Percentiles rank a stretch among this genome's conserved stretches.
These are phyloP conservation scores for Diversispora epigaea DNA, from an alignment of 192 early-diverging fungal genomes.

Conservation along the genomic window DNA sequence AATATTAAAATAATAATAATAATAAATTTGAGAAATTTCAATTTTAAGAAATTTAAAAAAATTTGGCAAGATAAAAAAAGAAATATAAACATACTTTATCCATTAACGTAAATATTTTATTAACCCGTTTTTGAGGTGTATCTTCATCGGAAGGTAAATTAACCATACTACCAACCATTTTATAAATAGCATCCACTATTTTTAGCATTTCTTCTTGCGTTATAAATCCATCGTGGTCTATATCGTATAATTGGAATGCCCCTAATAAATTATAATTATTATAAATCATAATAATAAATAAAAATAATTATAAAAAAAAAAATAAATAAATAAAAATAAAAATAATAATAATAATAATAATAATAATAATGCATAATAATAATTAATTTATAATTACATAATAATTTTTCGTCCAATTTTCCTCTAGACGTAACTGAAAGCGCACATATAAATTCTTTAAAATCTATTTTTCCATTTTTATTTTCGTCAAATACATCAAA, in stretches of 20 bases:
- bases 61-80: background rate
- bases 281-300: too few relatives aligned
- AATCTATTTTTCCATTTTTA: slow-evolving; percentile 87
- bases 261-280: too few relatives aligned
- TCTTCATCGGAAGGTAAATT: slow-evolving; percentile 89
- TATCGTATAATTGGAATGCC: slow-evolving; percentile 90
- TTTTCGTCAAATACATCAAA: slow-evolving; percentile 92
- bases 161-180: slow-evolving; percentile 90
- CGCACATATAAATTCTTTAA: slow-evolving; percentile 88
- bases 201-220: slow-evolving; percentile 85
- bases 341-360: slow-evolving; percentile 1
- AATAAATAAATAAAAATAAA: background rate
- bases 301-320: background rate
- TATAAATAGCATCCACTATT: slow-evolving; percentile 94
- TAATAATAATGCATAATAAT: background rate
- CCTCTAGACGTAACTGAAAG: slow-evolving; percentile 84
- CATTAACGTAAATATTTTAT: slow-evolving; percentile 90
- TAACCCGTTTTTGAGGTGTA: slow-evolving; percentile 85
- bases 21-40: too few relatives aligned
- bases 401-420: slow-evolving; percentile 78
- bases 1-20: background rate
- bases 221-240: slow-evolving; percentile 85
- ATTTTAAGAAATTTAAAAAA: too few relatives aligned
- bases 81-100: slow-evolving; percentile 57
- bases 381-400: slow-evolving; percentile 61